These are phyloP conservation scores for Fusarium sp. DNA, from an alignment of 2,329 filamentous ascomycete genomes.

Conservation along the genomic window DNA sequence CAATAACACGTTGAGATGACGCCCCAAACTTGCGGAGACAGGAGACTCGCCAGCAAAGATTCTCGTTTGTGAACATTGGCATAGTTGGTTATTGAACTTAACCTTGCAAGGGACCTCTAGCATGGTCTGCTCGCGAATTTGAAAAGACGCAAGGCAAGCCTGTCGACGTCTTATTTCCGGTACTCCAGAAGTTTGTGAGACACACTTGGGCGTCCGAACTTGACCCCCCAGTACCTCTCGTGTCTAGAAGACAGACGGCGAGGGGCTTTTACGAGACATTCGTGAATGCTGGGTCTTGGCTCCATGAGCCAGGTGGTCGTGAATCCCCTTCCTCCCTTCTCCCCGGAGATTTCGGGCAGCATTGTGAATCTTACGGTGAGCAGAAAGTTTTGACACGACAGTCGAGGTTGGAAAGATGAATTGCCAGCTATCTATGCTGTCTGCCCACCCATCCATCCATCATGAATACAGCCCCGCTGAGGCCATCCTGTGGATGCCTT, in stretches of 20 bases:
- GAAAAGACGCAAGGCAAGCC: not conserved
- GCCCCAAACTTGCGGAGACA: not conserved
- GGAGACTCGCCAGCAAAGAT: not conserved
- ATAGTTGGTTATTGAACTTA: not conserved
- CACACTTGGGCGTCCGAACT: no score
- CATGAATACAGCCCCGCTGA: constrained; percentile 14
- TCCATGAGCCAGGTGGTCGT: not conserved
- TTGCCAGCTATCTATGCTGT: not conserved
- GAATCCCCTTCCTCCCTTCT: not conserved
- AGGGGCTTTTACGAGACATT: not conserved
- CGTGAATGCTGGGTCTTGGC: not conserved
- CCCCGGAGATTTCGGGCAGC: not conserved
- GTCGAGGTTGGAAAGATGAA: not conserved
- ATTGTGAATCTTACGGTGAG: not conserved
- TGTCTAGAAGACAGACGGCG: not conserved
- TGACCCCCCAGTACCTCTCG: not conserved
- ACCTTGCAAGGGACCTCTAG: not conserved
- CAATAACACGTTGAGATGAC: not conserved
- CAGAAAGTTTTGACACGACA: not conserved
- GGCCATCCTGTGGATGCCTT: constrained; percentile 26
- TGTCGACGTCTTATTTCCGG: not conserved
- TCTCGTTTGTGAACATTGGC: not conserved
- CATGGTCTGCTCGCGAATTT: not conserved
- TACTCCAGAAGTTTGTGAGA: not conserved
- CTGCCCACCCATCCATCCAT: constrained; percentile 18